Base-by-base conservation (phyloP, 805 yeast species). In the Yarrowia divulgata region DNA sequence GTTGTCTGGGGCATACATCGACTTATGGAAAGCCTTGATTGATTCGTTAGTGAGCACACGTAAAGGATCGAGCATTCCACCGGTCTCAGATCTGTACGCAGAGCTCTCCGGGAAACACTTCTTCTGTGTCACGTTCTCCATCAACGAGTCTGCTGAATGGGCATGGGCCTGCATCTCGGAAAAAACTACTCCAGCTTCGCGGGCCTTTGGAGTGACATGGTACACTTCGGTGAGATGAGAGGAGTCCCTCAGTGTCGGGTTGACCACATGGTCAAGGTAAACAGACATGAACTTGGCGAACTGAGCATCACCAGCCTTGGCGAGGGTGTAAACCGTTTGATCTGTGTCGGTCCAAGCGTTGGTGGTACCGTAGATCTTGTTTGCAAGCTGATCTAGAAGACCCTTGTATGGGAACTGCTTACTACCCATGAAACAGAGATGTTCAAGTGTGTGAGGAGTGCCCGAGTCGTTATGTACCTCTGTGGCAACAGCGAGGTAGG, bases 331-430 rank as follows among this genome's bases (percentile, higher is more conserved):
- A 1, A 93, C 97, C 0, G 99, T 95, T 76, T 91, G 97, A 79
- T 95, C 98, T 5, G 95, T 91, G 0, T 90, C 92, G 0, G 99
- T 95, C 97, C 97, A 93, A 0, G 99, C 99, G 76, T 95, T 95
- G 0, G 98, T 95, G 6, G 87, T 83, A 1, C 97, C 90, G 78
- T 89, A 90, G 71, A 92, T 88, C 69, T 90, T 80, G 75, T 92
- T 91, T 7, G 98, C 97, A 66, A 93, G 83, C 12, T 88, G 88
- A 75, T 95, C 99, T 60, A 95, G 81, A 62, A 93, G 81, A 9
- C 99, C 98, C 78, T 94, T 94, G 78, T 89, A 94, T 0, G 98
- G 98, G 74, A 87, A 91, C 70, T 88, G 87, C 72, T 88, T 82
- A 2, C 97, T 91, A 0, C 99, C 99, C 97, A 93, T 91, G 78